Evolutionary conservation across 1,284 basidiomycete genomes (phyloP), one percentile per base, ranked within the genome.

Genomic region (Exsudoporus floridanus): DNA sequence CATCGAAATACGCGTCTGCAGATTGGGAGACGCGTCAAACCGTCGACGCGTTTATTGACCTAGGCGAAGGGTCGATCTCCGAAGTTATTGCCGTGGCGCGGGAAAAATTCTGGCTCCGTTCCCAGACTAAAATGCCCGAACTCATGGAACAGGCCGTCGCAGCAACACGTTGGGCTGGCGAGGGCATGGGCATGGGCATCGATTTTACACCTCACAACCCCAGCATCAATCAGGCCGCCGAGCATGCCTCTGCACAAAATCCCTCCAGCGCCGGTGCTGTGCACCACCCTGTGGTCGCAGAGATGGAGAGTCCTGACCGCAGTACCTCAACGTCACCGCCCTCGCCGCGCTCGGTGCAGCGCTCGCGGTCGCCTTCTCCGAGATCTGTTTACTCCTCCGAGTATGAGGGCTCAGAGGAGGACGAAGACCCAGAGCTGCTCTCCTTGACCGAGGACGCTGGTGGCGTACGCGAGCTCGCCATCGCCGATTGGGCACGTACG

Each of bases 401-500:
- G 33, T 70, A 70, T 9, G 74, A 75, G 25, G 80, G 81, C 18
- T 81, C 82, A 16, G 80, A 83, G 14, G 79, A 81, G 19, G 82
- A 86, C 25, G 83, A 84, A 36, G 84, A 84, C 61, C 70, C 78
- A 12, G 82, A 84, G 56, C 57, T 83, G 35, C 70, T 86, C 58
- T 77, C 81, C 21, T 65, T 81, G 59, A 79, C 81, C 6, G 86
- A 88, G 57, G 82, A 86, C 36, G 71, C 75, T 7, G 78, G 73
- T 7, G 74, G 81, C 25, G 79, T 87, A 5, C 75, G 80, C 27
- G 83, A 87, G 18, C 71, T 89, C 46, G 84, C 87, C 0, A 70
- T 89, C 45, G 74, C 77, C n/a, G 86, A 88, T 60, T 89, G 86
- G 85, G 85, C 84, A 6, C 76, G 88, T 27, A 76, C 74, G 18